Evolutionary conservation across 179 eudicot genomes (phyloP).

Genomic region (Amaranthus tricolor): DNA sequence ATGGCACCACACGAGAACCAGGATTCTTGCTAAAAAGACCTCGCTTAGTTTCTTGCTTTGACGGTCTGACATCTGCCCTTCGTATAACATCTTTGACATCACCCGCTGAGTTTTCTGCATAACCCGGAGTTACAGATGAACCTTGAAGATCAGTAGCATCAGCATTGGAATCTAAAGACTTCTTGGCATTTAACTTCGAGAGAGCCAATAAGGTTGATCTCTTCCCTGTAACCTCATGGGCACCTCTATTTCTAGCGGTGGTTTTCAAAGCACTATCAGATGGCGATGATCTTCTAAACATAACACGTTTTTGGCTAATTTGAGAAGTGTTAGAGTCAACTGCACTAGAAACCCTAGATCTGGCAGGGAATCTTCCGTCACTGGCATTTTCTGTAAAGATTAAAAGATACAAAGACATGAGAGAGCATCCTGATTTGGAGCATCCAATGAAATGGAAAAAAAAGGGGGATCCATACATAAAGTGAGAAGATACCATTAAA

Average conservation of each 20-base stretch:
- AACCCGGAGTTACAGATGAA: slow-evolving; percentile 33
- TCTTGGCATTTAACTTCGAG: slow-evolving; percentile 60
- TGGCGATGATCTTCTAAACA: slow-evolving; percentile 35
- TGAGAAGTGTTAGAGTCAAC: slow-evolving; percentile 44
- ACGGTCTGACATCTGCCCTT: slow-evolving; percentile 27
- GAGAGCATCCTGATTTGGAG: neutral
- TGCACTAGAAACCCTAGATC: slow-evolving; percentile 36
- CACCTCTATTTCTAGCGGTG: slow-evolving; percentile 47
- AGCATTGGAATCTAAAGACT: slow-evolving; percentile 41
- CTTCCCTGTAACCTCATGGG: slow-evolving; percentile 38
- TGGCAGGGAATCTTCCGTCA: slow-evolving; percentile 52
- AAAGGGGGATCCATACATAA: neutral
- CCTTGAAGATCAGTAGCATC: slow-evolving; percentile 37
- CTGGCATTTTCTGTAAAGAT: slow-evolving; percentile 54
- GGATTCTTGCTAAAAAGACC: slow-evolving; percentile 46
- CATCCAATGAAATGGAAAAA: neutral
- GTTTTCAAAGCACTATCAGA: slow-evolving; percentile 48
- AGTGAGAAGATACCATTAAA: neutral
- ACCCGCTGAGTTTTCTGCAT: slow-evolving; percentile 27
- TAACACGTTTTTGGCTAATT: slow-evolving; percentile 33
- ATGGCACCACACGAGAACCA: slow-evolving; percentile 58
- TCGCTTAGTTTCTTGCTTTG: slow-evolving; percentile 43
- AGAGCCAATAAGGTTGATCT: slow-evolving; percentile 52
- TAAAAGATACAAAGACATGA: no score
- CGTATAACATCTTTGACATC: slow-evolving; percentile 26